A percentile compares a stretch with the other conserved stretches of the same genome.
These are phyloP conservation scores for Tricholoma matsutake DNA, from an alignment of 768 basidiomycete species.

Conservation along the genomic window DNA sequence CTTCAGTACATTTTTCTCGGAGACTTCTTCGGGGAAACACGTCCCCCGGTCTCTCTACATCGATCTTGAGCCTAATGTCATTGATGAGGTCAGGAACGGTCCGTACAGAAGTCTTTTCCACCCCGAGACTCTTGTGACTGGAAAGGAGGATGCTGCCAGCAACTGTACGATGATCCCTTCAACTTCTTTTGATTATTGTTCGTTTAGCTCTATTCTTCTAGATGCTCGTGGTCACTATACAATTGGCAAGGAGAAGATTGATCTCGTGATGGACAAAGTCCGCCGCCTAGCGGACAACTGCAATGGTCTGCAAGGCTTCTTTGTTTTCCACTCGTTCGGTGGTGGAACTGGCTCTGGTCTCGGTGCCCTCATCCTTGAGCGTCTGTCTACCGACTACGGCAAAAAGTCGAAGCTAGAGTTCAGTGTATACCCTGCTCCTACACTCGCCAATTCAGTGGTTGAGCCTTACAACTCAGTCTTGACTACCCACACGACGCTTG, in stretches of 20 bases:
- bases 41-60: conserved; percentile 97
- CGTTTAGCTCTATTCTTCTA: conserved; percentile 27
- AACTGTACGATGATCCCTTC: conserved; percentile 63
- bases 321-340: conserved; percentile 99
- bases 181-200: conserved; percentile 2
- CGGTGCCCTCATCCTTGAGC: conserved; percentile 93
- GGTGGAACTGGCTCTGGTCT: conserved; percentile 99
- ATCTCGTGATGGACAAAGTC: conserved; percentile 93
- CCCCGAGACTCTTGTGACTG: conserved; percentile 94
- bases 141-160: conserved; percentile 99
- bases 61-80: conserved; percentile 91
- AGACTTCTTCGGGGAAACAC: conserved; percentile 89
- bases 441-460: conserved; percentile 91
- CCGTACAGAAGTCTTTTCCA: conserved; percentile 94
- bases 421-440: conserved; percentile 93
- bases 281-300: conserved; percentile 96
- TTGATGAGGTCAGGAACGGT: conserved; percentile 94
- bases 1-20: conserved; percentile 98
- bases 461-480: conserved; percentile 98
- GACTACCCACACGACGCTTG: conserved; percentile 97
- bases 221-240: conserved; percentile 99
- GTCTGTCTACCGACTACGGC: conserved; percentile 94
- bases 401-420: conserved; percentile 99
- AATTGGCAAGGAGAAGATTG: conserved; percentile 97
- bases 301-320: conserved; percentile 96